A percentile compares a stretch with the other conserved stretches of the same genome.
phyloP scores from a whole-genome alignment of 2,329 filamentous ascomycete species.

The Intubia oerlemansii region DNA sequence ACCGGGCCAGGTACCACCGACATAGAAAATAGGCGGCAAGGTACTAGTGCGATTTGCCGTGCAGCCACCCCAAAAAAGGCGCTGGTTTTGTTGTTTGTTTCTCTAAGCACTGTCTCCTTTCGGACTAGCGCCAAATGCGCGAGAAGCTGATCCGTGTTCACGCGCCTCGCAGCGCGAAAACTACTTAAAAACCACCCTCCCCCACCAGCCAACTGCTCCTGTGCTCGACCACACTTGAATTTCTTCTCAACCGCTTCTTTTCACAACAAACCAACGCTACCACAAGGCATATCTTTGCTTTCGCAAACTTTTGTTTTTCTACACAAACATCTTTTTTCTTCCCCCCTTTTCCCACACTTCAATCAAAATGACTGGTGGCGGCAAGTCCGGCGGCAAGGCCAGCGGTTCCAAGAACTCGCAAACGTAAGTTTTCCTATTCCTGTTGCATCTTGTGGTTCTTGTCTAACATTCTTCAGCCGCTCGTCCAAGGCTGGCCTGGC shows the following conservation, averaged over 20 bases:
- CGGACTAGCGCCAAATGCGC: constrained; percentile 12
- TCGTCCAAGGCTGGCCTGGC: constrained; percentile 98
- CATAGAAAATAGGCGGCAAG: too few relatives aligned
- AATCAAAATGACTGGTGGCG: constrained; percentile 98
- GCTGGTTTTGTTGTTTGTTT: too few relatives aligned
- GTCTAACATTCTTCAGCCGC: constrained; percentile 49
- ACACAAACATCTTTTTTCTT: too few relatives aligned
- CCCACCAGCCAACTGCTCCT: constrained; percentile 16
- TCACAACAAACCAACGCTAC: constrained; percentile 10
- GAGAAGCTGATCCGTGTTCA: constrained; percentile 28
- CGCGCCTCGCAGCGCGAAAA: constrained; percentile 23
- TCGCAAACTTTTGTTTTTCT: too few relatives aligned
- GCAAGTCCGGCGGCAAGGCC: constrained; percentile 99
- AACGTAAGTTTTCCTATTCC: constrained; percentile 67
- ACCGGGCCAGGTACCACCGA: too few relatives aligned
- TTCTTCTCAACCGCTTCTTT: constrained; percentile 15
- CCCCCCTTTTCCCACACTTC: too few relatives aligned
- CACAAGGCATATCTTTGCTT: constrained; percentile 9
- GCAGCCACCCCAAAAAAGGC: too few relatives aligned
- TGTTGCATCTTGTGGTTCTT: constrained; percentile 5
- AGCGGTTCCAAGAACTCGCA: constrained; percentile 97
- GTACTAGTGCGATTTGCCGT: too few relatives aligned
- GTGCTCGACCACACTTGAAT: constrained; percentile 17
- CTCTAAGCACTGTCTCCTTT: too few relatives aligned
- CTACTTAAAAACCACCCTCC: constrained; percentile 32